Evolutionary conservation across 2,329 filamentous ascomycete species (phyloP).

Genomic region (Sporothrix brunneoviolacea): DNA sequence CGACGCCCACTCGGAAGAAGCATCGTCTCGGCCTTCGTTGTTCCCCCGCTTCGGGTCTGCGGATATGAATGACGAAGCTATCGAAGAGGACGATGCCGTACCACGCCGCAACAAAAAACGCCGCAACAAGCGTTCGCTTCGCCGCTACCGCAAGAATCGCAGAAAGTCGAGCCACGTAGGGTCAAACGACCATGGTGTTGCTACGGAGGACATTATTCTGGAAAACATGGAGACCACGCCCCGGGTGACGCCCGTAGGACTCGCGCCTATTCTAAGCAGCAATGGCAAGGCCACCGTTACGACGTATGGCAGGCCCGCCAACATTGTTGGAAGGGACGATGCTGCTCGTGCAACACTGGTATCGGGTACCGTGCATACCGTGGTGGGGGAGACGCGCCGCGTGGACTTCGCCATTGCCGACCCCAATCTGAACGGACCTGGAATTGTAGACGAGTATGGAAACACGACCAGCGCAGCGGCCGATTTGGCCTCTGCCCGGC

Average conservation of each 20-base stretch:
- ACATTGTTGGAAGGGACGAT: neutral
- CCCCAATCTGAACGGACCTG: conserved; percentile 21
- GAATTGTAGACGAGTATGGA: neutral
- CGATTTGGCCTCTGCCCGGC: conserved; percentile 28
- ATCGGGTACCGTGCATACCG: neutral
- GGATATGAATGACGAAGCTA: conserved; percentile 36
- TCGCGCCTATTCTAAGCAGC: too few relatives aligned
- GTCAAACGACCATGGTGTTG: conserved; percentile 22
- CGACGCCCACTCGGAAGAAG: conserved; percentile 33
- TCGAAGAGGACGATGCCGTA: conserved; percentile 42
- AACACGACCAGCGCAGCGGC: conserved; percentile 21
- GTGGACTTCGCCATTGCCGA: conserved; percentile 37
- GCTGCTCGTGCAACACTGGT: neutral
- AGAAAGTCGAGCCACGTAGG: conserved; percentile 33
- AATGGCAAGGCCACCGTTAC: neutral
- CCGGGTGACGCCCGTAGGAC: neutral
- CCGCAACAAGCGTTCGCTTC: conserved; percentile 31
- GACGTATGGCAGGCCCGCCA: neutral
- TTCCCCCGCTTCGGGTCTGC: conserved; percentile 33
- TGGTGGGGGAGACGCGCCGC: conserved; percentile 27
- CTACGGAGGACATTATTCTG: conserved; percentile 28
- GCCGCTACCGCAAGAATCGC: conserved; percentile 37
- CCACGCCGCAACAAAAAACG: conserved; percentile 25
- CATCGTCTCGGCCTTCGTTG: conserved; percentile 28
- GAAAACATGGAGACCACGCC: conserved; percentile 18